Evolutionary conservation across 192 early-diverging fungal species (phyloP), one percentile per base, ranked within the genome.

Genomic region (Podila epigama): DNA sequence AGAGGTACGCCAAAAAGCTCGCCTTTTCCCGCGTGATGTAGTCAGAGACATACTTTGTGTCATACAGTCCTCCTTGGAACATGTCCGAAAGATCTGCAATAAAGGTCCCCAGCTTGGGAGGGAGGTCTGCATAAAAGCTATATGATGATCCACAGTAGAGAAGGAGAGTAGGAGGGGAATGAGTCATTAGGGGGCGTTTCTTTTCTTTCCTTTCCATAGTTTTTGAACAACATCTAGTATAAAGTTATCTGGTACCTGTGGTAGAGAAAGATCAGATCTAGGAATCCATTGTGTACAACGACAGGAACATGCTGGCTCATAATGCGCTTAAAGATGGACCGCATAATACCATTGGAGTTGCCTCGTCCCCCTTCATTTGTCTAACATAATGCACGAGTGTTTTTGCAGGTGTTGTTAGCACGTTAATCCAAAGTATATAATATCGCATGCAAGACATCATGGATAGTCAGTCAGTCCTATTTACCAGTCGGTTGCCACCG

Each of bases 181-280:
- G 29, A 60, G 22, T 44, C 27, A 32, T 1, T 12, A 29, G 11
- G n/a, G n/a, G n/a, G n/a, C n/a, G n/a, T n/a, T n/a, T n/a, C n/a
- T n/a, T n/a, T n/a, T n/a, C n/a, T n/a, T n/a, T n/a, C n/a, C n/a
- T n/a, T n/a, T n/a, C n/a, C n/a, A n/a, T 32, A 29, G 52, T 3
- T 5, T 0, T 54, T 6, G 48, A n/a, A n/a, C 5, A 51, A 6
- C n/a, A n/a, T 54, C 15, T 33, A 15, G 20, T 28, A 1, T 27
- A 54, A 31, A 42, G 20, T 54, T 41, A 41, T 15, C 52, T 27
- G 44, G 2, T 77, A 77, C 73, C 73, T 77, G 22, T 96, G 90
- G 78, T 98, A 98, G 11, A 99, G 56, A 75, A 96, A 98, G 64
- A 97, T 89, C 12, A 98, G 70, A 73, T 99, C 98, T 32, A 97